Percentiles rank a stretch among this genome's conserved stretches.
phyloP scores from a whole-genome alignment of 352 stramenopile species.

The Pythium guiyangense region DNA sequence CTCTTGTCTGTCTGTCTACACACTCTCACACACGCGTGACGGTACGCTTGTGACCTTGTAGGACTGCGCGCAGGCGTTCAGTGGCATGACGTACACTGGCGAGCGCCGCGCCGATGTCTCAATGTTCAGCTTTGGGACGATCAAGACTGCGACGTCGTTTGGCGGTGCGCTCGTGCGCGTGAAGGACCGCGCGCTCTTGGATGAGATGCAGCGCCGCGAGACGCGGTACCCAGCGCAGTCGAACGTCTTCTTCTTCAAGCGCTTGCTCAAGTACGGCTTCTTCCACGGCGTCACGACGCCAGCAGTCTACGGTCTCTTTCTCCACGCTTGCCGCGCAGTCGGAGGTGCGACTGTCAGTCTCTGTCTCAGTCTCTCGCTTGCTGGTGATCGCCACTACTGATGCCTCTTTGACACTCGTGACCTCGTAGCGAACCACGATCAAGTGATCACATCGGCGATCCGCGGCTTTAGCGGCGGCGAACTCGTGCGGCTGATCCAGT shows the following conservation, averaged over 20 bases:
- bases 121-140: conserved; percentile 88
- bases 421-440: conserved; percentile 72
- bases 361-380: neutral
- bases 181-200: conserved; percentile 40
- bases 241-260: conserved; percentile 71
- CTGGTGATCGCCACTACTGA: too few relatives aligned
- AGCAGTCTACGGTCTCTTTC: conserved; percentile 67
- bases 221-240: conserved; percentile 57
- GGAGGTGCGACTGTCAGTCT: too few relatives aligned
- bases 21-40: neutral
- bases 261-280: conserved; percentile 70
- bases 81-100: conserved; percentile 60
- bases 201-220: conserved; percentile 68
- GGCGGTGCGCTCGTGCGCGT: conserved; percentile 66
- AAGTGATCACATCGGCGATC: conserved; percentile 77
- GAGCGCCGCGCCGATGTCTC: conserved; percentile 60
- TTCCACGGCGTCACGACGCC: conserved; percentile 67
- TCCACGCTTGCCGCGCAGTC: conserved; percentile 53
- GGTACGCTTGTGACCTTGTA: conserved; percentile 1
- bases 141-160: conserved; percentile 84
- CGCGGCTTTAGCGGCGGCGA: conserved; percentile 77
- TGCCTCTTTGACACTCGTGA: too few relatives aligned
- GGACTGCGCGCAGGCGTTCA: conserved; percentile 78
- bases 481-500: conserved; percentile 70
- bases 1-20: neutral